Conservation (phyloP, 331 rosid genomes). For the Erythrophleum ivorense region DNA sequence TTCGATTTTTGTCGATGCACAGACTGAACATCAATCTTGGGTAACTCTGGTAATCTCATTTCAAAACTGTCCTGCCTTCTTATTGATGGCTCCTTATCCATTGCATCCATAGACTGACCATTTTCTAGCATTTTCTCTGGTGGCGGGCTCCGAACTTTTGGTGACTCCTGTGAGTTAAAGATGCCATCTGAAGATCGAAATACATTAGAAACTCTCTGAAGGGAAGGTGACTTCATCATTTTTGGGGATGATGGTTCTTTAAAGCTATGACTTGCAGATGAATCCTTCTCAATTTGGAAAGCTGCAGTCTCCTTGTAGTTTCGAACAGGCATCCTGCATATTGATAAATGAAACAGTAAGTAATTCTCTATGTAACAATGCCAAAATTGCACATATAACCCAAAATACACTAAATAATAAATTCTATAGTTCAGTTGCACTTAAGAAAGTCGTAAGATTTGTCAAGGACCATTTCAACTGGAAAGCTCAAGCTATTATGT, state of each 20-base stretch:
- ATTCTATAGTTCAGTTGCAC: conserved; percentile 18
- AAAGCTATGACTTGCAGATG: conserved; percentile 81
- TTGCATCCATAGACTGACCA: conserved; percentile 72
- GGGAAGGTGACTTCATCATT: conserved; percentile 92
- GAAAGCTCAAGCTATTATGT: neutral
- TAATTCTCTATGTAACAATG: conserved; percentile 12
- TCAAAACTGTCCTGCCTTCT: conserved; percentile 97
- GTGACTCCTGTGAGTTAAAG: conserved; percentile 83
- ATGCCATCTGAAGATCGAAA: conserved; percentile 68
- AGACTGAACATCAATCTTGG: conserved; percentile 92
- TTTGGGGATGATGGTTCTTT: conserved; percentile 96
- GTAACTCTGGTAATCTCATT: conserved; percentile 92
- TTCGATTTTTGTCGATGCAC: conserved; percentile 70
- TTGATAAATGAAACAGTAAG: conserved; percentile 31
- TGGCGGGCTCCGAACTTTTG: conserved; percentile 79
- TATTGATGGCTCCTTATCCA: conserved; percentile 87
- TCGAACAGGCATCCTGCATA: conserved; percentile 88
- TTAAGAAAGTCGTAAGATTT: neutral
- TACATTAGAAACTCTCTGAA: conserved; percentile 76
- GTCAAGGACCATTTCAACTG: neutral
- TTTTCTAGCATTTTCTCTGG: conserved; percentile 83
- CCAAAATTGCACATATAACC: conserved; percentile 27
- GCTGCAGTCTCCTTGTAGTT: conserved; percentile 87
- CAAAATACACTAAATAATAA: conserved; percentile 22
- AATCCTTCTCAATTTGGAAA: conserved; percentile 97